These are phyloP conservation scores for Tylopilus intermedius DNA, from an alignment of 768 basidiomycete genomes.

Conservation along the genomic window DNA sequence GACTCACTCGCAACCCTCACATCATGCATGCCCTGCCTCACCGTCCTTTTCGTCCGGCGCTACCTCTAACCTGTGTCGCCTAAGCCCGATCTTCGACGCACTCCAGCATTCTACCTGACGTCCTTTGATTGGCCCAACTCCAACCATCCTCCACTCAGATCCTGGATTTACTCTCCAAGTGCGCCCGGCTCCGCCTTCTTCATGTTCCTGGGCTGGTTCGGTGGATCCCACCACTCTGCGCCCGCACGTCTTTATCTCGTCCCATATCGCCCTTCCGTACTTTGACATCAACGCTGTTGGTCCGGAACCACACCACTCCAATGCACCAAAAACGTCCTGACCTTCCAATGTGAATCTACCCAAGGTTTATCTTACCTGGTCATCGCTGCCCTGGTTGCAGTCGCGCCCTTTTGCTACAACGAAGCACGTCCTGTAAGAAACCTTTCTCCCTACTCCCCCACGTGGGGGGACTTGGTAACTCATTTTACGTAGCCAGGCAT, in stretches of 20 bases:
- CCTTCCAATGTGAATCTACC: no score
- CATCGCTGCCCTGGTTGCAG: no score
- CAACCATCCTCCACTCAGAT: background rate
- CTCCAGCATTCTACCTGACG: conserved; percentile 13
- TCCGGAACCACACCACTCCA: no score
- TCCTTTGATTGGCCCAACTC: conserved; percentile 15
- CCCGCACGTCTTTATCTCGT: background rate
- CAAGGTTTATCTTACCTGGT: no score
- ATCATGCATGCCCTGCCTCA: conserved; percentile 7
- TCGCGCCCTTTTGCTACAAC: no score
- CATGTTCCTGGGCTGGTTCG: conserved; percentile 7
- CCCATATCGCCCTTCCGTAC: background rate
- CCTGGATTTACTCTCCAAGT: background rate
- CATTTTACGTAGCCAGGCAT: no score
- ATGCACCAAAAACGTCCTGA: no score
- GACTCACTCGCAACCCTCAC: conserved; percentile 11
- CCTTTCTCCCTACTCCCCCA: no score
- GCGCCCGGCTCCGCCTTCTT: conserved; percentile 17
- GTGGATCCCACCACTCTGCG: conserved; percentile 1
- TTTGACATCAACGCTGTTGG: background rate
- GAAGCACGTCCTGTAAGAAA: no score
- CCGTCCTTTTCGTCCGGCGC: background rate
- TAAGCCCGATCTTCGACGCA: conserved; percentile 10
- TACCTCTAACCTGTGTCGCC: no score
- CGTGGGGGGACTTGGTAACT: no score